A percentile compares a stretch with the other conserved stretches of the same genome.
Evolutionary conservation across 2,329 filamentous ascomycete genomes (phyloP).

Genomic region (Didymella arachidicola): DNA sequence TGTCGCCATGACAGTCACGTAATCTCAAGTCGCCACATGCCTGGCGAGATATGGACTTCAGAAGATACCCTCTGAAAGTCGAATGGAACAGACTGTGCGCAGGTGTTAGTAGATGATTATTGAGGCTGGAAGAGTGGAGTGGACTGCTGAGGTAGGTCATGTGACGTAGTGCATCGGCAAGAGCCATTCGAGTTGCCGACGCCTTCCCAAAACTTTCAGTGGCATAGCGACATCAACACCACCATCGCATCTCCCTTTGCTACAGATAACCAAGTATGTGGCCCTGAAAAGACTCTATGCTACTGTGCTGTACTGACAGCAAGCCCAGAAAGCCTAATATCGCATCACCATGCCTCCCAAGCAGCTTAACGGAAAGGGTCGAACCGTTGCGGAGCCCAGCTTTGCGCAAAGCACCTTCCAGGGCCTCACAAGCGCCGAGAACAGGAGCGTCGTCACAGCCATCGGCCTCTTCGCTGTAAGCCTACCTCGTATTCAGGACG

Average conservation of each 20-base stretch:
- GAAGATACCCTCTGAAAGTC: too few species aligned
- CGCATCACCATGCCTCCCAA: constrained; percentile 42
- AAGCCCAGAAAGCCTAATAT: constrained; percentile 3
- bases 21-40: too few species aligned
- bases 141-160: too few species aligned
- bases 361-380: constrained; percentile 36
- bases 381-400: constrained; percentile 46
- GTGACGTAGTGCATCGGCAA: constrained; percentile 11
- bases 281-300: not conserved
- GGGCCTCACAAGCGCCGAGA: constrained; percentile 57
- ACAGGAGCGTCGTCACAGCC: constrained; percentile 58
- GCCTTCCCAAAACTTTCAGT: constrained; percentile 36
- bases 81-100: not conserved
- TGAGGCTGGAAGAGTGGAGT: too few species aligned
- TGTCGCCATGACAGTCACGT: not conserved
- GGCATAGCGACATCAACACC: constrained; percentile 26
- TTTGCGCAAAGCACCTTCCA: constrained; percentile 52
- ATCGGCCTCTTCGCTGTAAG: constrained; percentile 61
- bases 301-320: not conserved
- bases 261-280: constrained; percentile 20
- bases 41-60: not conserved
- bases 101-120: not conserved
- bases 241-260: constrained; percentile 15
- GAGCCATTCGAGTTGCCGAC: constrained; percentile 16
- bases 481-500: constrained; percentile 14